Evolutionary conservation across 2,329 filamentous ascomycete genomes (phyloP), one percentile per base, ranked within the genome.

Genomic region (Capronia americana): DNA sequence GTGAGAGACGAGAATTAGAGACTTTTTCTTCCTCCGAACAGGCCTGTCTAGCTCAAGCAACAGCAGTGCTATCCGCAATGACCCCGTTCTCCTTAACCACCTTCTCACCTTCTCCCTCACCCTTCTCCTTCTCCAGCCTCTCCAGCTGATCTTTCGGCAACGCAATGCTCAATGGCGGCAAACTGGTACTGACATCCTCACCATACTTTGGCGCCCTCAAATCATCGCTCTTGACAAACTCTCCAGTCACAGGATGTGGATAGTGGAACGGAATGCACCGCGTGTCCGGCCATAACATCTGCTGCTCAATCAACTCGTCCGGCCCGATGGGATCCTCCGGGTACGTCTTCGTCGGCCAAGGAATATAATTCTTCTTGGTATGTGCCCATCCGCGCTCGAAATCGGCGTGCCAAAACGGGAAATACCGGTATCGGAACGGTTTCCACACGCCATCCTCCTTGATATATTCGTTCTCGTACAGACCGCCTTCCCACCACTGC

Each of bases 391-490:
- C 84, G 48, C 79, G 80, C 74, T 84, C 83, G 64, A 84, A 82
- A 30, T 83, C 80, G 68, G 79, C 81, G 73, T 86, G 84, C 84
- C 85, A 87, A 75, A 86, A 86, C 1, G 85, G 83, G 71, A 86
- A 86, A 74, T 86, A 86, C 50, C 83, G 80, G 67, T 85, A 80
- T 38, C 82, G 78, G 74, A 83, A 83, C 26, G 86, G 79, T 75
- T 84, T 84, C 84, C 85, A 87, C 4, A 80, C 76, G 4, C 83
- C 83, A 66, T 82, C 74, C 70, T 86, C 83, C 74, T 85, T 85
- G 75, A 86, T 81, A 73, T 86, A 87, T 73, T 86, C 84, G 71
- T 86, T 87, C 75, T 86, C 84, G 74, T 87, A 87, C 41, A 86
- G 74, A 2, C 85, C 84, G 51, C 84, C 84, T 73, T 87, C 85